phyloP scores from a whole-genome alignment of 306 rosid species.

The Crotalaria pallida region DNA sequence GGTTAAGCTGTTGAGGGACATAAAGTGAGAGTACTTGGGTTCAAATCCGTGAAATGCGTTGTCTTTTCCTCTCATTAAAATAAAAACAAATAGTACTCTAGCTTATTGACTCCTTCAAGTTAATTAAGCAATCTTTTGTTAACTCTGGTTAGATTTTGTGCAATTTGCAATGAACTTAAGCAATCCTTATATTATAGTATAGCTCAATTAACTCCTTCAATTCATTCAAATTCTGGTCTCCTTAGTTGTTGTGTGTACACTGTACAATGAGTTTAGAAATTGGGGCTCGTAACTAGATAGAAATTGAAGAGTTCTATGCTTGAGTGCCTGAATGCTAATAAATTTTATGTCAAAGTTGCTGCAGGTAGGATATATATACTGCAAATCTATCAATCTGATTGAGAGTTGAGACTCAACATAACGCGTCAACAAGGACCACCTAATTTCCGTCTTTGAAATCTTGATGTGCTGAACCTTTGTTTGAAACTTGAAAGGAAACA shows the following conservation, averaged over 20 bases:
- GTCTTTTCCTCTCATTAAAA: too few relatives aligned
- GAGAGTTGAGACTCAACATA: neutral
- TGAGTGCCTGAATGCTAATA: constrained; percentile 11
- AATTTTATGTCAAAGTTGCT: constrained; percentile 28
- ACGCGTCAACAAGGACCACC: constrained; percentile 4
- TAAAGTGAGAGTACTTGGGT: too few relatives aligned
- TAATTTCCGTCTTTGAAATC: neutral
- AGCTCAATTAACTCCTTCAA: neutral
- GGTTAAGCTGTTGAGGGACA: too few relatives aligned
- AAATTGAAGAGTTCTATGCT: neutral
- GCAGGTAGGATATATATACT: constrained; percentile 37
- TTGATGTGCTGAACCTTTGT: constrained; percentile 11
- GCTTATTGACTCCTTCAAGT: too few relatives aligned
- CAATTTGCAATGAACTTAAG: neutral
- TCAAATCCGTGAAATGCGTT: too few relatives aligned
- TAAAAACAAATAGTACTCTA: too few relatives aligned
- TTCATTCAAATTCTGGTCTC: neutral
- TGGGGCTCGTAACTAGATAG: neutral
- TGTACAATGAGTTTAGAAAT: neutral
- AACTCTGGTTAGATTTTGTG: neutral
- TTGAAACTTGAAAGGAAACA: constrained; percentile 15
- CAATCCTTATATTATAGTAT: neutral
- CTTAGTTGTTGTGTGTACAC: neutral
- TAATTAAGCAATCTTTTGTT: too few relatives aligned
- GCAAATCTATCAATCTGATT: constrained; percentile 9